A percentile compares a stretch with the other conserved stretches of the same genome.
Conservation (phyloP, 106 monocot genomes). For the Platanthera zijinensis region DNA sequence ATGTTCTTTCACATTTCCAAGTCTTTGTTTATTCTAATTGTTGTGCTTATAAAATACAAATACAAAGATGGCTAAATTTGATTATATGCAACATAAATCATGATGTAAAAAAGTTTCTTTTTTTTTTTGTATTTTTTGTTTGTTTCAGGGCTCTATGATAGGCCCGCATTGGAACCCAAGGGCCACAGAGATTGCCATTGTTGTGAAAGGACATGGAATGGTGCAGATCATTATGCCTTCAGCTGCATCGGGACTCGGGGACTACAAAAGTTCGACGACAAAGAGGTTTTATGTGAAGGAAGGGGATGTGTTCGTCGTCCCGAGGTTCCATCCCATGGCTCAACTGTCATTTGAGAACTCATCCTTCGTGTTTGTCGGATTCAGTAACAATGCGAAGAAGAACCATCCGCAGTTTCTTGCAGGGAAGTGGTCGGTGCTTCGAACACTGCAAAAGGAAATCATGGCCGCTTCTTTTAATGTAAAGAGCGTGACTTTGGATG, state of each 20-base stretch:
- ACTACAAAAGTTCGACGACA: constrained; percentile 12
- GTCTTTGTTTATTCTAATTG: too few species aligned
- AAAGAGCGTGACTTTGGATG: constrained; percentile 13
- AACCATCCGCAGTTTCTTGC: constrained; percentile 66
- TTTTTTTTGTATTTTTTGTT: neutral
- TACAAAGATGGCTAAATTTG: too few species aligned
- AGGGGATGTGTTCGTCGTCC: constrained; percentile 73
- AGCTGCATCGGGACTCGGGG: constrained; percentile 2
- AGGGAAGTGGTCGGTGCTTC: constrained; percentile 45
- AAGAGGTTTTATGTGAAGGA: constrained; percentile 36
- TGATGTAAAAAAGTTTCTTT: neutral
- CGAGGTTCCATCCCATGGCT: constrained; percentile 65
- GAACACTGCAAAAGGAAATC: constrained; percentile 30
- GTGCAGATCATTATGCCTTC: constrained; percentile 53
- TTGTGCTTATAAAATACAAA: too few species aligned
- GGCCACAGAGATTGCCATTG: constrained; percentile 68
- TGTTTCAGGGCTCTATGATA: constrained; percentile 74
- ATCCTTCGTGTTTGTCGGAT: constrained; percentile 64
- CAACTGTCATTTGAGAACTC: constrained; percentile 70
- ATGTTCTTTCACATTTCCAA: too few species aligned
- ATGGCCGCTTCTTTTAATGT: constrained; percentile 33
- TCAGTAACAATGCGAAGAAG: constrained; percentile 27
- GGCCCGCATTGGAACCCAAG: constrained; percentile 86
- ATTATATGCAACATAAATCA: too few species aligned
- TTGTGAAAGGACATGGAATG: constrained; percentile 51